phyloP scores from a whole-genome alignment of 1,139 yeast genomes.

The Pichia sp. region DNA sequence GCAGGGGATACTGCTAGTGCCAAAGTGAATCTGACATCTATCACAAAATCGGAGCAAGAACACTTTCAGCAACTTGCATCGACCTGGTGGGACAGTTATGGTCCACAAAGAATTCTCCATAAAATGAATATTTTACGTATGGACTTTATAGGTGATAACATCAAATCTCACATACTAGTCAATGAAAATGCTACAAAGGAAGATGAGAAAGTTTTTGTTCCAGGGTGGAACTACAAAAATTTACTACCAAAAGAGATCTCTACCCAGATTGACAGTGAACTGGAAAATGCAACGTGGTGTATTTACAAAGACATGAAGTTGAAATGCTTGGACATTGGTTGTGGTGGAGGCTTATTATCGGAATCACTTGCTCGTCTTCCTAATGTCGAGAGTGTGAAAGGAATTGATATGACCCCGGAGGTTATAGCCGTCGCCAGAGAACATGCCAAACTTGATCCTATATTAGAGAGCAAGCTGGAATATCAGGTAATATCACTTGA shows the following conservation, averaged over 20 bases:
- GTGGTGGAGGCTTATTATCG: conserved; percentile 93
- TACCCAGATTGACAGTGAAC: conserved; percentile 46
- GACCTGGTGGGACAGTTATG: conserved; percentile 94
- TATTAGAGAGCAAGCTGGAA: conserved; percentile 40
- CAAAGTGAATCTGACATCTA: conserved; percentile 33
- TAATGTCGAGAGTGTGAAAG: conserved; percentile 61
- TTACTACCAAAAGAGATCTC: conserved; percentile 58
- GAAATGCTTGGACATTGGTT: conserved; percentile 80
- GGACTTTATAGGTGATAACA: conserved; percentile 72
- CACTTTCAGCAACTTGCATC: conserved; percentile 86
- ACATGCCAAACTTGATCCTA: conserved; percentile 68
- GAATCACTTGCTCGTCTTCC: conserved; percentile 82
- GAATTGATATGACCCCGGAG: conserved; percentile 80
- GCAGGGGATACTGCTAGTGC: not conserved
- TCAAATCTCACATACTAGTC: conserved; percentile 45
- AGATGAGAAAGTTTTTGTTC: conserved; percentile 60
- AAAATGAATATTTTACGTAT: conserved; percentile 87
- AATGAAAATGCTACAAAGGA: conserved; percentile 40
- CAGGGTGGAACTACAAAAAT: conserved; percentile 64
- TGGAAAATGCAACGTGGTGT: conserved; percentile 42
- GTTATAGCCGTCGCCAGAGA: conserved; percentile 74
- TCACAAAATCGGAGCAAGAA: conserved; percentile 47
- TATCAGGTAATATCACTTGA: conserved; percentile 65
- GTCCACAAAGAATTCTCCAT: conserved; percentile 89
- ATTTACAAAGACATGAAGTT: conserved; percentile 38